phyloP scores from a whole-genome alignment of 2,329 filamentous ascomycete genomes.

The Fusarium sp. region DNA sequence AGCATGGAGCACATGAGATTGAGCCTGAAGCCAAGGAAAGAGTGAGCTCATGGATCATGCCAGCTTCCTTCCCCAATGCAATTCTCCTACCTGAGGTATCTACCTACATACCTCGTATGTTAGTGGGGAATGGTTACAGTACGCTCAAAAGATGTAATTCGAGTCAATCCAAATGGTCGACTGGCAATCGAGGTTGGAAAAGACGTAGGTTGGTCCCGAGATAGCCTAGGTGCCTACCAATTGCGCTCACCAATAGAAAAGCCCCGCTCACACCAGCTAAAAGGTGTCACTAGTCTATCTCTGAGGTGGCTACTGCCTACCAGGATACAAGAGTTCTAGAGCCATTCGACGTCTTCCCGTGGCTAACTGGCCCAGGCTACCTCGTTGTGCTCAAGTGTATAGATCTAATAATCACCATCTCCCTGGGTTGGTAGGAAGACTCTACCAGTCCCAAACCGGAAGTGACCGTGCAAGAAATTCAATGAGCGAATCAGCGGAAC shows the following conservation, averaged over 20 bases:
- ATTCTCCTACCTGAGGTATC: no score
- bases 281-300: no score
- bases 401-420: not conserved
- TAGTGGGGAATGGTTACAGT: not conserved
- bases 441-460: not conserved
- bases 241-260: no score
- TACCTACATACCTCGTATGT: no score
- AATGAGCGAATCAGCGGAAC: not conserved
- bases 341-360: slow-evolving; percentile 11
- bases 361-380: not conserved
- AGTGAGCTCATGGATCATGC: not conserved
- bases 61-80: not conserved
- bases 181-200: not conserved
- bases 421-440: not conserved
- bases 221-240: not conserved
- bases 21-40: slow-evolving; percentile 1
- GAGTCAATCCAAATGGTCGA: slow-evolving; percentile 25
- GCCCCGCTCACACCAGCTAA: slow-evolving; percentile 31
- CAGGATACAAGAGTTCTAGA: slow-evolving; percentile 39
- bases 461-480: not conserved
- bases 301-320: no score
- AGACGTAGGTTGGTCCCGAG: not conserved
- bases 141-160: not conserved
- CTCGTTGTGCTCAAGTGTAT: no score
- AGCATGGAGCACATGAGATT: not conserved